Base-by-base conservation (phyloP, 2,329 filamentous ascomycete genomes). In the Sclerotiophoma versabilis region DNA sequence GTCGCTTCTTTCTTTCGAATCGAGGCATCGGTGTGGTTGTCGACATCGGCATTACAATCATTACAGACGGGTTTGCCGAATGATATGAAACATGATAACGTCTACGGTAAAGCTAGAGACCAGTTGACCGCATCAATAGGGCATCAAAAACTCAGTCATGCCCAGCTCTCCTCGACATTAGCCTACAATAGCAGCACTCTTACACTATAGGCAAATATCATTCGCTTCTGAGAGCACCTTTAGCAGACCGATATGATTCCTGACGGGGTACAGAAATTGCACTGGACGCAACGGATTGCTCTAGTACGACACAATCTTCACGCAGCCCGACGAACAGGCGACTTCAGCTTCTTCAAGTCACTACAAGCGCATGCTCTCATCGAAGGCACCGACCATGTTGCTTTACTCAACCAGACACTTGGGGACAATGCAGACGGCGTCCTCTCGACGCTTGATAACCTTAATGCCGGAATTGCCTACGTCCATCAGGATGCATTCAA, bases 401-500 rank as follows among this genome's bases (percentile, higher is more conserved):
- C 77, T n/a, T 70, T 74, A 22, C 66, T 80, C 36, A 69, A 73
- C 15, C 68, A 71, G 1, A 64, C 69, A 4, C 69, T 80, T 11
- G 75, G 76, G 8, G 73, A 78, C 50, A 75, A 78, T 37, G 76
- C 77, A 2, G 78, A 80, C 46, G 63, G 66, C 8, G 66, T 80
- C 10, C 66, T 79, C 27, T 74, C 75, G 8, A 78, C 75, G 4
- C 72, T 80, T 44, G 78, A 80, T 59, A 77, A 80, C 48, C 64
- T 80, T 59, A 80, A 80, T 50, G 74, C 75, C 1, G 75, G 74
- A 26, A 75, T 80, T 22, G 77, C 78, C 4, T 79, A 78, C 46
- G 75, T 78, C 0, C 76, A 80, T 49, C 75, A 80, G 62, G 78
- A 80, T 57, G 77, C 76, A 3, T 80, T 78, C 66, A 76, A 79